phyloP scores from a whole-genome alignment of 768 basidiomycete genomes.

The Tulasnella sp. region DNA sequence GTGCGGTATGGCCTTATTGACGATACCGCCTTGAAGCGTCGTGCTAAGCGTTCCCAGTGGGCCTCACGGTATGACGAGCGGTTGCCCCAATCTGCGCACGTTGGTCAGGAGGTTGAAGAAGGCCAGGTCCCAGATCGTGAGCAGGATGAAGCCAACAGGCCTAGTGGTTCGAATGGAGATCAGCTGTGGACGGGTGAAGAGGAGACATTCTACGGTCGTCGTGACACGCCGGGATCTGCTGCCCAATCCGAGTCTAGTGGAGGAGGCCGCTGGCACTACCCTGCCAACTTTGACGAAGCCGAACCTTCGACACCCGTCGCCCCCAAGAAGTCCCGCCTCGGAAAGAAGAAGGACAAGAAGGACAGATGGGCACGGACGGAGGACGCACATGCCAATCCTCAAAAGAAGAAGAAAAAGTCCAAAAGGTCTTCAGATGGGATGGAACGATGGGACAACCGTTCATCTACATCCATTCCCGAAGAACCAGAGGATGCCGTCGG shows the following conservation, averaged over 20 bases:
- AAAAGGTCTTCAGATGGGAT: slow-evolving; percentile 28
- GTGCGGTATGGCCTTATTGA: slow-evolving; percentile 82
- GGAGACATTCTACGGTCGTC: slow-evolving; percentile 52
- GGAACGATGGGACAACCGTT: slow-evolving; percentile 19
- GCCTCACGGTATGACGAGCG: slow-evolving; percentile 76
- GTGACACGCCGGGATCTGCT: slow-evolving; percentile 23
- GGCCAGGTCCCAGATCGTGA: slow-evolving; percentile 45
- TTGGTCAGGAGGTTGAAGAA: slow-evolving; percentile 61
- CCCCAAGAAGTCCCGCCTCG: slow-evolving; percentile 30
- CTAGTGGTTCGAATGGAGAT: slow-evolving; percentile 33
- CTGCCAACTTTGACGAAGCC: slow-evolving; percentile 64
- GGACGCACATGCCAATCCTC: slow-evolving; percentile 49
- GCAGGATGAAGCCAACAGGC: background rate
- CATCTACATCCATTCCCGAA: slow-evolving; percentile 27
- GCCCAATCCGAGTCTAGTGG: slow-evolving; percentile 25
- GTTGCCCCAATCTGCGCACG: slow-evolving; percentile 51
- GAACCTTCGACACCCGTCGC: slow-evolving; percentile 25
- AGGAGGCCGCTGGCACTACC: slow-evolving; percentile 65
- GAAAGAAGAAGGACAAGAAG: slow-evolving; percentile 68
- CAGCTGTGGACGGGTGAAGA: slow-evolving; percentile 60
- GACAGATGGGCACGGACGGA: slow-evolving; percentile 80
- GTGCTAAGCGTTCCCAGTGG: slow-evolving; percentile 76
- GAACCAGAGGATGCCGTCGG: slow-evolving; percentile 65
- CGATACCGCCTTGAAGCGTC: slow-evolving; percentile 61
- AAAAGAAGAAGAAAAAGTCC: slow-evolving; percentile 43